Evolutionary conservation across 1,139 yeast species (phyloP).

Genomic region (Taphrina pruni): DNA sequence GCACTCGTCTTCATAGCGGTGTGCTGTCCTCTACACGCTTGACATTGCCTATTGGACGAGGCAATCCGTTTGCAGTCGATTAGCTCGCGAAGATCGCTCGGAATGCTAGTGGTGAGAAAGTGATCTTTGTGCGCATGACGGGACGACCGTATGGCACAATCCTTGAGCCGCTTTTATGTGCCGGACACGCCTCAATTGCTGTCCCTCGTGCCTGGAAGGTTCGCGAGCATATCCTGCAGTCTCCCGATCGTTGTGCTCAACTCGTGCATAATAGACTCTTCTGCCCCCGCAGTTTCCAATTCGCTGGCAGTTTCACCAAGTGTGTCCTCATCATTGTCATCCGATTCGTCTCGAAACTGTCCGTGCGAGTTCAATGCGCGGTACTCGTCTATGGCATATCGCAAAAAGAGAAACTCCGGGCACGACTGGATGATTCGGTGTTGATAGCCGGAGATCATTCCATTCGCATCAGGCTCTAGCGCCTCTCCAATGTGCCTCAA

Average conservation of each 20-base stretch:
- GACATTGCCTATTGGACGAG: too few relatives aligned
- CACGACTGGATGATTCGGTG: slow-evolving; percentile 25
- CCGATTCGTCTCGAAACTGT: not conserved
- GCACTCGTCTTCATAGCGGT: too few relatives aligned
- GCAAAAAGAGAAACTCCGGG: slow-evolving; percentile 31
- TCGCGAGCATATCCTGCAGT: slow-evolving; percentile 7
- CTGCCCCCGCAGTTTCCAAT: not conserved
- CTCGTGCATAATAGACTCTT: slow-evolving; percentile 3
- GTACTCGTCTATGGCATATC: slow-evolving; percentile 24
- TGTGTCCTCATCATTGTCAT: too few relatives aligned
- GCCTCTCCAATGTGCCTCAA: slow-evolving; percentile 21
- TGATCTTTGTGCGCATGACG: too few relatives aligned
- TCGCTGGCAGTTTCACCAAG: not conserved
- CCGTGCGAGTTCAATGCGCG: not conserved
- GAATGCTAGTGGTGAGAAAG: too few relatives aligned
- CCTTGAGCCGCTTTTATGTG: too few relatives aligned
- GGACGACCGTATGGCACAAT: too few relatives aligned
- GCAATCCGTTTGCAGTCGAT: too few relatives aligned
- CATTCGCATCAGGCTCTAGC: not conserved
- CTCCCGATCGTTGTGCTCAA: not conserved
- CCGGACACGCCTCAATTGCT: too few relatives aligned
- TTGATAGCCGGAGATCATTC: slow-evolving; percentile 3
- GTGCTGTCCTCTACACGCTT: too few relatives aligned
- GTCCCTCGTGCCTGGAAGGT: not conserved
- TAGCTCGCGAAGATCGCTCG: too few relatives aligned